These are phyloP conservation scores for Solioccasus polychromus DNA, from an alignment of 768 basidiomycete species.

Conservation along the genomic window DNA sequence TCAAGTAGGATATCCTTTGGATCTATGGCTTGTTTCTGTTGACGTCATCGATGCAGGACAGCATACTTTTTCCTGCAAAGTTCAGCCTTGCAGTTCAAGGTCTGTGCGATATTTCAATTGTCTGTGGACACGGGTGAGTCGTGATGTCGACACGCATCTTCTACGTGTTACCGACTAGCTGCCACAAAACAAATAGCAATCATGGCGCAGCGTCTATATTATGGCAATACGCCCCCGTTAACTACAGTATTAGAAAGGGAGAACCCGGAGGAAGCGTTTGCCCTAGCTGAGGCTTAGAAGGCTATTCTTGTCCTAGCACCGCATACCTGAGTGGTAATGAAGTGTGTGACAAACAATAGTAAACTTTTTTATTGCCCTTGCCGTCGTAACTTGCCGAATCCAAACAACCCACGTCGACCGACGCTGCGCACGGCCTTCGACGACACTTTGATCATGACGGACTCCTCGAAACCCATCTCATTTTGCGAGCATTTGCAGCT, in stretches of 20 bases:
- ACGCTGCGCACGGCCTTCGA: slow-evolving; percentile 12
- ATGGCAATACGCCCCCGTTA: slow-evolving; percentile 67
- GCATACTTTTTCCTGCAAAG: slow-evolving; percentile 75
- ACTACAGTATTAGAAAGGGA: slow-evolving; percentile 47
- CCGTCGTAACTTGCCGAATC: slow-evolving; percentile 7
- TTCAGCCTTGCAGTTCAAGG: slow-evolving; percentile 78
- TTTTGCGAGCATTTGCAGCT: slow-evolving; percentile 93
- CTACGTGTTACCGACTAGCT: slow-evolving; percentile 8
- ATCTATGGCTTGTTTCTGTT: slow-evolving; percentile 9
- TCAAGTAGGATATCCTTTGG: slow-evolving; percentile 59
- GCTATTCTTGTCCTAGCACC: slow-evolving; percentile 3
- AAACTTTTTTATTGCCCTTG: slow-evolving; percentile 29
- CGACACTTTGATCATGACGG: slow-evolving; percentile 27
- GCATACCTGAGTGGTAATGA: slow-evolving; percentile 1
- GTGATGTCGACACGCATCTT: slow-evolving; percentile 3
- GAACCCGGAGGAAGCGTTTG: slow-evolving; percentile 73
- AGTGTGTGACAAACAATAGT: slow-evolving; percentile 29
- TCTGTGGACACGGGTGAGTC: slow-evolving; percentile 71
- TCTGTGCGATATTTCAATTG: slow-evolving; percentile 80
- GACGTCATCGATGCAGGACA: slow-evolving; percentile 44
- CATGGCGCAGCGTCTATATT: slow-evolving; percentile 66
- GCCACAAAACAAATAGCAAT: slow-evolving; percentile 50
- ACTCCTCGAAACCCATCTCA: slow-evolving; percentile 67
- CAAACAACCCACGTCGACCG: slow-evolving; percentile 24
- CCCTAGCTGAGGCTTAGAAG: slow-evolving; percentile 56